Percentiles rank a stretch among this genome's conserved stretches.
Evolutionary conservation across 2,329 filamentous ascomycete species (phyloP).

Genomic region (Fusarium compactum): DNA sequence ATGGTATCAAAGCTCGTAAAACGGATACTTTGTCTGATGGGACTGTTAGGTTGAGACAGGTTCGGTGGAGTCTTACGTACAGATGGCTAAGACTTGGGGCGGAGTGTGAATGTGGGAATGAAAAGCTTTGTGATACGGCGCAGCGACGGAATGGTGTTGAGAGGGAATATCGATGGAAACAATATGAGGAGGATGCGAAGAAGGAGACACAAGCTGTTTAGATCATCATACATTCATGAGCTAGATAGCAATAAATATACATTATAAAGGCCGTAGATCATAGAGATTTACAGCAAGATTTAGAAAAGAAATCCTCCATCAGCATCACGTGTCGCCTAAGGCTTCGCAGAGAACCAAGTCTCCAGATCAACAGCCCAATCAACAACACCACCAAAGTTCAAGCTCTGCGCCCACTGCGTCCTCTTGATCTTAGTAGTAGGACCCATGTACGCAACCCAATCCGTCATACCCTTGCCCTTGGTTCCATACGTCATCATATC

Average conservation of each 20-base stretch:
- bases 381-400: constrained; percentile 49
- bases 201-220: constrained; percentile 13
- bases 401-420: constrained; percentile 27
- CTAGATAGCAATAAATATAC: constrained; percentile 14
- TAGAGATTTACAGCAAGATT: constrained; percentile 16
- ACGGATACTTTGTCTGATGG: constrained; percentile 62
- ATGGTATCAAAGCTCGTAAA: constrained; percentile 66
- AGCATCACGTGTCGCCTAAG: not conserved
- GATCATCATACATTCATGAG: constrained; percentile 13
- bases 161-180: constrained; percentile 64
- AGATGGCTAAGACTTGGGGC: constrained; percentile 62
- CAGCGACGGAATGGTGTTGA: constrained; percentile 60
- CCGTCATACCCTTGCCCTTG: constrained; percentile 35
- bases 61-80: constrained; percentile 68
- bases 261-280: not conserved
- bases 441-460: constrained; percentile 51
- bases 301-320: constrained; percentile 1
- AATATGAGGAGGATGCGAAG: constrained; percentile 44
- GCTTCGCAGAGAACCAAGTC: constrained; percentile 42
- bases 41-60: constrained; percentile 55
- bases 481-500: constrained; percentile 45
- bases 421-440: constrained; percentile 44
- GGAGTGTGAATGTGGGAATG: constrained; percentile 64
- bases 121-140: constrained; percentile 64
- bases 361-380: constrained; percentile 51